These are phyloP conservation scores for Fusarium pseudoanthophilum DNA, from an alignment of 2,329 filamentous ascomycete species.

Conservation along the genomic window DNA sequence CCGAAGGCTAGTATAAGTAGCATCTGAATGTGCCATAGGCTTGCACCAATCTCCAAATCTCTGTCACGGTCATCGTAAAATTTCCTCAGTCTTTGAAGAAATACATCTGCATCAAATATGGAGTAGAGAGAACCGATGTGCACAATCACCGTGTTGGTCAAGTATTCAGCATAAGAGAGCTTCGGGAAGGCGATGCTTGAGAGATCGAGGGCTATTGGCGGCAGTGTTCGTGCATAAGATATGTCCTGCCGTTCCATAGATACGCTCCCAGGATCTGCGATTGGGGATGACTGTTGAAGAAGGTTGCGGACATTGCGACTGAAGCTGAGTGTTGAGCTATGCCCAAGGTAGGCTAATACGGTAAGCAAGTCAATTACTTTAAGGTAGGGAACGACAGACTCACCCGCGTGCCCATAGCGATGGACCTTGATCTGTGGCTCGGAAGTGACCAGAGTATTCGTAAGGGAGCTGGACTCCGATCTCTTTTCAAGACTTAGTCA, in stretches of 20 bases:
- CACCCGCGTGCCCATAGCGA: slow-evolving; percentile 34
- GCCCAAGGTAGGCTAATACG: slow-evolving; percentile 28
- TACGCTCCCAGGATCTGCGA: slow-evolving; percentile 18
- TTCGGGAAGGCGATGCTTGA: slow-evolving; percentile 22
- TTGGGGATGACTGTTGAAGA: slow-evolving; percentile 22
- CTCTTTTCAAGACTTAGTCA: background rate
- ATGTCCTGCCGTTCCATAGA: slow-evolving; percentile 32
- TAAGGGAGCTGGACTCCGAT: slow-evolving; percentile 9
- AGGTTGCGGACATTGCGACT: slow-evolving; percentile 37
- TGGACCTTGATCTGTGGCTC: slow-evolving; percentile 37
- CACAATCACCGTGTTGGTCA: slow-evolving; percentile 31
- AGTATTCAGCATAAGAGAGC: slow-evolving; percentile 32
- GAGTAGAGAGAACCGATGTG: slow-evolving; percentile 33
- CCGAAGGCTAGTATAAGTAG: slow-evolving; percentile 31
- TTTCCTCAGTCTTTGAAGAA: slow-evolving; percentile 11
- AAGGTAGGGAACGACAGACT: background rate
- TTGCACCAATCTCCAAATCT: background rate
- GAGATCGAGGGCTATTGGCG: slow-evolving; percentile 26
- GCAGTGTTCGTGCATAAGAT: slow-evolving; percentile 25
- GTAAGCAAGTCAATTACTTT: background rate
- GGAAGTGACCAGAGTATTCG: slow-evolving; percentile 30
- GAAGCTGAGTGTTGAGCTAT: slow-evolving; percentile 36
- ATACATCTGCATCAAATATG: slow-evolving; percentile 19
- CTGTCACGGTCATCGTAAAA: slow-evolving; percentile 21
- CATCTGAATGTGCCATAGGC: slow-evolving; percentile 37